Base-by-base conservation (phyloP, 345 rosid species). In the Anastatica hierochuntica region DNA sequence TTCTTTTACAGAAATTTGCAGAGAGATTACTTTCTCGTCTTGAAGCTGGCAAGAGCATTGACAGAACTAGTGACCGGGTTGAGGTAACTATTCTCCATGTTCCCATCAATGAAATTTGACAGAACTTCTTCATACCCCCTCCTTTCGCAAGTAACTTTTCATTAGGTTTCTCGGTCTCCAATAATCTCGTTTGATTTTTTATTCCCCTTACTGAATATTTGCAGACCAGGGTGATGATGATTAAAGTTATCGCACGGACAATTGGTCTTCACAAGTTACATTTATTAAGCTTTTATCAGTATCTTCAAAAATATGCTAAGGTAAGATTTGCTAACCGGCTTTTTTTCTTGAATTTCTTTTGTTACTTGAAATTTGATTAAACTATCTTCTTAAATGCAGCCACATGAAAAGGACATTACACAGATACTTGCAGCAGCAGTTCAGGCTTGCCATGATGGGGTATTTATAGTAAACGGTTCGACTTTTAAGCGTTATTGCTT, bases 381-480 rank as follows among this genome's bases (percentile, higher is more conserved):
- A 43, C 31, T 52, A 53, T 21, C 30, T 47, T 23, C n/a, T 20
- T 16, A 21, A 56, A 21, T 78, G 77, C 88, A 92, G 98, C 97
- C 97, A 11, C 94, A 85, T 69, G 95, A 81, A 68, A 76, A 87
- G 29, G 94, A 92, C 66, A 75, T 88, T 69, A 92, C 95, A 36
- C 81, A 77, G 66, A 70, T 92, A 66, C 97, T 92, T 66, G 97
- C 95, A 11, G 90, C 97, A 47, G 94, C 88, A 36, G 88, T 92
- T 73, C 97, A 92, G 77, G 78, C 95, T 53, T 92, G 98, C 57
- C 98, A 92, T 62, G 94, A 92, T 70, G 79, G 84, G 98, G 98
- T 92, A 83, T n/a, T n/a, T n/a, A n/a, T 43, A 39, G 24, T n/a
- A 67, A 41, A 49, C 45, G 21, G 68, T 67, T 49, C 60, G 44